Conservation (phyloP, 257 asterid genomes). For the Plectranthus barbatus region DNA sequence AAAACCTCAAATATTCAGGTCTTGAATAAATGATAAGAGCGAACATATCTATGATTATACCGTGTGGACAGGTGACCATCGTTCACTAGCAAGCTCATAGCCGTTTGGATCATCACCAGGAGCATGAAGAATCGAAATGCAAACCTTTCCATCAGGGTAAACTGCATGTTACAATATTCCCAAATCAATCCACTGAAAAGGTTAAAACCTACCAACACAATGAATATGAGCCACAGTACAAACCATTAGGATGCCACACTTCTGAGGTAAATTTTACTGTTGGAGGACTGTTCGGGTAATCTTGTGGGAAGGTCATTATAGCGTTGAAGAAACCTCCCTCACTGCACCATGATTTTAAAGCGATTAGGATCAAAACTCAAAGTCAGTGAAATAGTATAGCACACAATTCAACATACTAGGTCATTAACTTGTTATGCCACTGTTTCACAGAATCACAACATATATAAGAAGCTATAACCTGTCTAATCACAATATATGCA, state of each 20-base stretch:
- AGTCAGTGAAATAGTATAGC: too few species aligned
- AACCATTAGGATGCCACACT: slow-evolving; percentile 99
- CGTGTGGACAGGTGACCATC: slow-evolving; percentile 99
- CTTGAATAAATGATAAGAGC: neutral
- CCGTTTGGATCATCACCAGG: slow-evolving; percentile 99
- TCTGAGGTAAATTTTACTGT: slow-evolving; percentile 89
- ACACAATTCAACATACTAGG: too few species aligned
- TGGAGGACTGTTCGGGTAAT: slow-evolving; percentile 96
- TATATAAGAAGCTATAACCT: too few species aligned
- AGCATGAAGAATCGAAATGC: slow-evolving; percentile 95
- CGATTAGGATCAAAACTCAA: too few species aligned
- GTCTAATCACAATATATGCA: too few species aligned
- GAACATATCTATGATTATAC: slow-evolving; percentile 33
- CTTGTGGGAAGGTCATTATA: slow-evolving; percentile 81
- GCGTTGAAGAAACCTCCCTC: slow-evolving; percentile 99
- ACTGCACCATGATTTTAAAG: slow-evolving; percentile 44
- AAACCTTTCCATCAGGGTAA: slow-evolving; percentile 88
- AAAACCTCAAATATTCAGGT: too few species aligned
- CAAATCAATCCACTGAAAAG: slow-evolving; percentile 14
- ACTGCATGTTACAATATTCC: slow-evolving; percentile 39
- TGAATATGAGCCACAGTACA: slow-evolving; percentile 14
- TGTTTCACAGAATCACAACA: too few species aligned
- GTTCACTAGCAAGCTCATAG: slow-evolving; percentile 97
- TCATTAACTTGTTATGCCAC: too few species aligned
- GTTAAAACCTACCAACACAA: neutral